Conservation (phyloP, 2,329 filamentous ascomycete species). For the Byssochlamys sp. region DNA sequence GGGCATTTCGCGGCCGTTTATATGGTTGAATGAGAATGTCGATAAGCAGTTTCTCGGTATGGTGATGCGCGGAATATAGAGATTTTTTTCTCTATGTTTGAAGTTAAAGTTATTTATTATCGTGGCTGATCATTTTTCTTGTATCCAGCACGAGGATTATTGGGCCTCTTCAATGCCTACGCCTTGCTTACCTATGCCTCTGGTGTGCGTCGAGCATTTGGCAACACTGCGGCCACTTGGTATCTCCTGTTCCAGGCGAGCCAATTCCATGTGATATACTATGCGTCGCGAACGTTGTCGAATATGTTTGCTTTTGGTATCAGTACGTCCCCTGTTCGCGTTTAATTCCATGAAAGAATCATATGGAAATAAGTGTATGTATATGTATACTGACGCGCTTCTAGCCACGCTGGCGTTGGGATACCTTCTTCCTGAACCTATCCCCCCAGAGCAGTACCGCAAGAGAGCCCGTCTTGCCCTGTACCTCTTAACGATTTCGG, state of each 20-base stretch:
- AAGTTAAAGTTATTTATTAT: background rate
- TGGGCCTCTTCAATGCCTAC: conserved; percentile 66
- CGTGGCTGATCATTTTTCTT: conserved; percentile 4
- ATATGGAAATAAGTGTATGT: background rate
- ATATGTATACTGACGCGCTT: conserved; percentile 1
- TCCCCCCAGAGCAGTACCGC: conserved; percentile 15
- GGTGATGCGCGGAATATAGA: conserved; percentile 4
- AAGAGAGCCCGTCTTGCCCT: conserved; percentile 56
- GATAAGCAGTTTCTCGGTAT: conserved; percentile 49
- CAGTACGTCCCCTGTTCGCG: conserved; percentile 45
- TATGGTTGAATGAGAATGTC: conserved; percentile 49
- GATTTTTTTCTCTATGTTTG: background rate
- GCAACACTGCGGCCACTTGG: conserved; percentile 62
- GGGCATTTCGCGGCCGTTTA: conserved; percentile 58
- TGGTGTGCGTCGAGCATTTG: conserved; percentile 58
- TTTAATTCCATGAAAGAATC: conserved; percentile 2
- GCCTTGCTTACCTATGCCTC: conserved; percentile 58
- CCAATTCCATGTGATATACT: conserved; percentile 90
- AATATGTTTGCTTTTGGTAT: conserved; percentile 94
- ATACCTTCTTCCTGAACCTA: conserved; percentile 40
- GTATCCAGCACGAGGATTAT: conserved; percentile 55
- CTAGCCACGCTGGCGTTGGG: conserved; percentile 35
- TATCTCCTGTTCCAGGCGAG: conserved; percentile 66
- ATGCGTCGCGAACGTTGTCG: conserved; percentile 79
- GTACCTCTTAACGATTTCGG: conserved; percentile 66